Conservation (phyloP, 371 early-diverging fungal species). For the Zychaea mexicana region DNA sequence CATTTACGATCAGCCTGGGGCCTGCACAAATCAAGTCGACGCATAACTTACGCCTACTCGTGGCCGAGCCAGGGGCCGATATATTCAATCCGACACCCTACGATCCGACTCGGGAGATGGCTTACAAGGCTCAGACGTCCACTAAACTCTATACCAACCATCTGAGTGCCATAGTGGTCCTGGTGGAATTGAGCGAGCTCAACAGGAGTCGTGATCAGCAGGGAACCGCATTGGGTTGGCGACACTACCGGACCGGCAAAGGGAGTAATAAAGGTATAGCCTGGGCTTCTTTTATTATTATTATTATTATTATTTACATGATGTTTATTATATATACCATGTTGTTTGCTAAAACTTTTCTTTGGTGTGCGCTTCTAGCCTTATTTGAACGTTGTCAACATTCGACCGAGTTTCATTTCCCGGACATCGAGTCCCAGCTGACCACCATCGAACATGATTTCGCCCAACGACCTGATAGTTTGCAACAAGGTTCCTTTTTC, state of each 20-base stretch:
- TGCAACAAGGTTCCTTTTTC: slow-evolving; percentile 73
- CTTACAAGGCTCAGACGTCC: slow-evolving; percentile 73
- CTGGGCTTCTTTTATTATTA: not conserved
- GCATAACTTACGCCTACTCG: slow-evolving; percentile 68
- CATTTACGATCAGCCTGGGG: slow-evolving; percentile 74
- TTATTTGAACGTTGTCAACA: slow-evolving; percentile 69
- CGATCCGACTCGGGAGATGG: slow-evolving; percentile 58
- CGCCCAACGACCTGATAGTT: slow-evolving; percentile 21
- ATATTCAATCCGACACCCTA: slow-evolving; percentile 50
- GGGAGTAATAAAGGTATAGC: slow-evolving; percentile 66
- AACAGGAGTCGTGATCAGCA: slow-evolving; percentile 21
- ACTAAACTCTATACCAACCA: slow-evolving; percentile 69
- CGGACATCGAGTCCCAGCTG: slow-evolving; percentile 69
- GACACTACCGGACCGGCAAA: slow-evolving; percentile 59
- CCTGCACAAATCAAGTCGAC: slow-evolving; percentile 73
- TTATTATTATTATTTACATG: not conserved
- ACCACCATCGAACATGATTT: slow-evolving; percentile 56
- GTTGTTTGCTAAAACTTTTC: not conserved
- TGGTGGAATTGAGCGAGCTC: slow-evolving; percentile 60
- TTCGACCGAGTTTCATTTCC: slow-evolving; percentile 81
- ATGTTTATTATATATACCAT: too few relatives aligned
- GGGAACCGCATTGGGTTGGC: slow-evolving; percentile 40
- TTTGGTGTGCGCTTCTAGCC: too few relatives aligned
- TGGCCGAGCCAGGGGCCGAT: slow-evolving; percentile 50
- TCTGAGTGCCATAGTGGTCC: slow-evolving; percentile 64